Evolutionary conservation across 257 asterid genomes (phyloP), one percentile per base, ranked within the genome.

Genomic region (Solanum ahanhuiri): DNA sequence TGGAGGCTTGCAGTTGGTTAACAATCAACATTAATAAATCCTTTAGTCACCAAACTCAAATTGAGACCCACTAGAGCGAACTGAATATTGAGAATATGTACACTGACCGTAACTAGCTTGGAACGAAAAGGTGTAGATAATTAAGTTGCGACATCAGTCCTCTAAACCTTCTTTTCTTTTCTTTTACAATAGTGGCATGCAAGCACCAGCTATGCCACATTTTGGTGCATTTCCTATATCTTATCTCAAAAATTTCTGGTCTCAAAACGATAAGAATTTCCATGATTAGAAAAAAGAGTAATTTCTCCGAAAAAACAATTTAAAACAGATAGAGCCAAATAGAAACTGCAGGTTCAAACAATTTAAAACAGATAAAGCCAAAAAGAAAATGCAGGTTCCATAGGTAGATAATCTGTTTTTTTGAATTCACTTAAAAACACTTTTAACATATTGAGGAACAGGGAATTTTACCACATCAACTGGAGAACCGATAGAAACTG

Each of bases 401-500:
- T 14, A 35, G 31, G 30, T 35, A 73, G 30, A 73, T 37, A 73
- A 54, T 54, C 63, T 54, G n/a, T 54, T 17, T 54, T 54, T 54
- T 17, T 54, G 3, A 54, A 35, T 73, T 73, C 82, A 73, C 45
- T 71, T 71, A 12, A 33, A 22, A 35, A 35, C 51, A 73, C 51
- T 9, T 22, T 2, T 22, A 35, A 73, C 28, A 37, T 34, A 73
- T 11, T 73, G 51, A 34, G 51, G n/a, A 73, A 43, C 58, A 37
- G 33, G 87, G 79, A 43, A 76, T 51, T 57, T 76, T 95, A 95
- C 99, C 96, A 96, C 98, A 83, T 96, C 99, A 86, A 96, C 91
- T 83, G 99, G 98, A 86, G 99, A 96, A 89, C 99, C 99, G 81
- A 96, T 90, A 88, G 95, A 94, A 91, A 95, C 99, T 85, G 98